These are phyloP conservation scores for Lippia alba DNA, from an alignment of 305 asterid genomes.

Conservation along the genomic window DNA sequence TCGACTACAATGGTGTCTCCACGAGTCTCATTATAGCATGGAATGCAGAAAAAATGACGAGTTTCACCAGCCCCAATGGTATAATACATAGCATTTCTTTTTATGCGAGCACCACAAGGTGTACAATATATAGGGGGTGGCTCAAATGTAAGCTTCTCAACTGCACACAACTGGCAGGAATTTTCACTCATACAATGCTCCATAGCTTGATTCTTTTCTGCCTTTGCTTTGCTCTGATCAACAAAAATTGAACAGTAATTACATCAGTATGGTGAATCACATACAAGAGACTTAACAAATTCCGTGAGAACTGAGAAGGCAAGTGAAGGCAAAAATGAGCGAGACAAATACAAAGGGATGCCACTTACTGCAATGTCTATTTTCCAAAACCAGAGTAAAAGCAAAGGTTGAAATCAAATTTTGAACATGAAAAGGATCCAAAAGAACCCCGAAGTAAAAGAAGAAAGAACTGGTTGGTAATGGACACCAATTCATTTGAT, in stretches of 20 bases:
- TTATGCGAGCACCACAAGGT: slow-evolving; percentile 96
- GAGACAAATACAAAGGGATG: slow-evolving; percentile 23
- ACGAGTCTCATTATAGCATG: slow-evolving; percentile 87
- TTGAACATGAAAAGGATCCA: slow-evolving; percentile 15
- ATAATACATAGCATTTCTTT: slow-evolving; percentile 92
- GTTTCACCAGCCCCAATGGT: slow-evolving; percentile 92
- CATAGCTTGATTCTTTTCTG: slow-evolving; percentile 95
- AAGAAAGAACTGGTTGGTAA: slow-evolving; percentile 27
- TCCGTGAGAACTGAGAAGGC: slow-evolving; percentile 24
- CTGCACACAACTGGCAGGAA: slow-evolving; percentile 98
- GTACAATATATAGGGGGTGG: slow-evolving; percentile 92
- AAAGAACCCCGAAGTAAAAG: slow-evolving; percentile 16
- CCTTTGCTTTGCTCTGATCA: slow-evolving; percentile 91
- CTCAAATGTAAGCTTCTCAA: slow-evolving; percentile 90
- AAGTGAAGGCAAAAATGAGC: slow-evolving; percentile 22
- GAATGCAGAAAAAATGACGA: slow-evolving; percentile 86
- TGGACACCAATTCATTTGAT: slow-evolving; percentile 6
- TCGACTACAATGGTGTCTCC: slow-evolving; percentile 83
- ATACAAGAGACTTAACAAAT: slow-evolving; percentile 22
- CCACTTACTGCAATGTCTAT: slow-evolving; percentile 22
- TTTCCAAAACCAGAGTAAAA: slow-evolving; percentile 24
- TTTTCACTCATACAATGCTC: slow-evolving; percentile 89
- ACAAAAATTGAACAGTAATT: slow-evolving; percentile 34
- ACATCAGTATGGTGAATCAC: slow-evolving; percentile 22
- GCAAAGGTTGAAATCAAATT: not conserved